phyloP scores from a whole-genome alignment of 129 eudicot genomes.

The Chrysanthemum lavandulifolium region DNA sequence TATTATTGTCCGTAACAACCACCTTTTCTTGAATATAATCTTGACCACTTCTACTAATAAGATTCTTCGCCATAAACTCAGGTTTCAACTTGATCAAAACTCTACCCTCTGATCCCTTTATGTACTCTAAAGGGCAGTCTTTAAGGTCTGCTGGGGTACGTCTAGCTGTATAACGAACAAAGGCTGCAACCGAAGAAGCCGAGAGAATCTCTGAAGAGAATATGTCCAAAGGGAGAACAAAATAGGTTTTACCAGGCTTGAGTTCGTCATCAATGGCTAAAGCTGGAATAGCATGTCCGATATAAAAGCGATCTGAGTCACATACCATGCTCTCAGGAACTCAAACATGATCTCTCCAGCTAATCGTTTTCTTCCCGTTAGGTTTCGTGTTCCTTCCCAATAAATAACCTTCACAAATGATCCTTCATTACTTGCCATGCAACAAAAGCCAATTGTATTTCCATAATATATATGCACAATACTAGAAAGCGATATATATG shows the following conservation, averaged over 20 bases:
- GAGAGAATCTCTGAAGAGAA: constrained; percentile 52
- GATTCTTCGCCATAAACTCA: constrained; percentile 50
- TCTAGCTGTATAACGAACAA: constrained; percentile 17
- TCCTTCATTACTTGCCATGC: neutral
- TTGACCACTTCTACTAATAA: constrained; percentile 28
- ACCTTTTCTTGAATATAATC: neutral
- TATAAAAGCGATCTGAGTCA: constrained; percentile 64
- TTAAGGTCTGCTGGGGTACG: constrained; percentile 25
- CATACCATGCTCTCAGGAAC: constrained; percentile 75
- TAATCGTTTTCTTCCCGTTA: constrained; percentile 29
- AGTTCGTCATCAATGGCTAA: constrained; percentile 63
- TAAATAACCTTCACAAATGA: constrained; percentile 40
- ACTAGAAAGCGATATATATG: no score
- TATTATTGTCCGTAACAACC: neutral
- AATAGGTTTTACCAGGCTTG: constrained; percentile 50
- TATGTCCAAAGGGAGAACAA: constrained; percentile 68
- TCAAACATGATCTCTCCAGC: constrained; percentile 93
- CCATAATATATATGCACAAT: constrained; percentile 23
- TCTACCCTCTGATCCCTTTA: constrained; percentile 62
- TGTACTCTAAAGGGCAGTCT: constrained; percentile 60
- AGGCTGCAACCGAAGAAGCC: constrained; percentile 45
- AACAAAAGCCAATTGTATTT: constrained; percentile 24
- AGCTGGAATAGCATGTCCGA: constrained; percentile 64
- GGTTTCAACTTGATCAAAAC: constrained; percentile 62
- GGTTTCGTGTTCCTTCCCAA: constrained; percentile 44